Evolutionary conservation across 768 basidiomycete species (phyloP).

Genomic region (Kwoniella newhampshirensis): DNA sequence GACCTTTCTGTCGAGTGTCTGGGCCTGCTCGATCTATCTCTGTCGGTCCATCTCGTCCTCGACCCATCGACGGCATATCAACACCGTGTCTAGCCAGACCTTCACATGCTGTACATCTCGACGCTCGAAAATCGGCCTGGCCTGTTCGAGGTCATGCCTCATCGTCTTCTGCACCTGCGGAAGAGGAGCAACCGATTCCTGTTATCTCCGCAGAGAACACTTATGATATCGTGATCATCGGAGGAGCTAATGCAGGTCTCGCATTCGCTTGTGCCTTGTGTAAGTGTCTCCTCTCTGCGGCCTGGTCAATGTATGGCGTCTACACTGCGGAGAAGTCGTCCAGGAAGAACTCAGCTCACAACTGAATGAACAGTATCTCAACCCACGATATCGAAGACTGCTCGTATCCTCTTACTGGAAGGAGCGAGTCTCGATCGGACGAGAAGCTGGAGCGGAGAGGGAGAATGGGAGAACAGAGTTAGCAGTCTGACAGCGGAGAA

Average conservation of each 20-base stretch:
- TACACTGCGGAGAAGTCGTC: neutral
- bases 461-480: slow-evolving; percentile 52
- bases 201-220: slow-evolving; percentile 40
- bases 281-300: slow-evolving; percentile 53
- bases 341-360: neutral
- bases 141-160: slow-evolving; percentile 2
- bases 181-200: slow-evolving; percentile 12
- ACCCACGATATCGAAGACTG: slow-evolving; percentile 58
- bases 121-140: neutral
- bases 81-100: no score
- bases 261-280: slow-evolving; percentile 84
- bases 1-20: no score
- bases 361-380: slow-evolving; percentile 59
- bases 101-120: no score
- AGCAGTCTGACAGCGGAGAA: slow-evolving; percentile 54
- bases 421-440: slow-evolving; percentile 71
- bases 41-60: no score
- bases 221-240: slow-evolving; percentile 88
- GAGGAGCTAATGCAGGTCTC: slow-evolving; percentile 88
- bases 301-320: no score
- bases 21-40: no score
- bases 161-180: neutral
- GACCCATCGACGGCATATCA: no score
- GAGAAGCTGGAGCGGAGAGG: slow-evolving; percentile 62
- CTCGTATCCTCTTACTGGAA: slow-evolving; percentile 75